A percentile compares a stretch with the other conserved stretches of the same genome.
Evolutionary conservation across 2,329 filamentous ascomycete species (phyloP).

Genomic region (Leptosphaerulina australis): DNA sequence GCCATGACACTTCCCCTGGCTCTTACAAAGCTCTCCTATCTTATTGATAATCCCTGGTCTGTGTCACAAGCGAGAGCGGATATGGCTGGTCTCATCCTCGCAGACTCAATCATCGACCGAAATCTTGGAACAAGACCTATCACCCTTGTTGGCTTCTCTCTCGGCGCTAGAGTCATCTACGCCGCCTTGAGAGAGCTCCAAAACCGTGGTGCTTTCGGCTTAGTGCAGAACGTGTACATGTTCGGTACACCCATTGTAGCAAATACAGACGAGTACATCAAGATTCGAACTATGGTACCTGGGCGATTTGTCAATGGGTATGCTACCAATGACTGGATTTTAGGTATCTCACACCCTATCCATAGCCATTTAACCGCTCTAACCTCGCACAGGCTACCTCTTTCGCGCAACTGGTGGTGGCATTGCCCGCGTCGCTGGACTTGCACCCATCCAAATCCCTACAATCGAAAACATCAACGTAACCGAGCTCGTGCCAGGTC

Average conservation of each 20-base stretch:
- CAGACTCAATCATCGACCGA: conserved; percentile 89
- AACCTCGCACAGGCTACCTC: conserved; percentile 66
- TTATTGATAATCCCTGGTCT: conserved; percentile 98
- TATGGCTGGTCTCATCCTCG: conserved; percentile 86
- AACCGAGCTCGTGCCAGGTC: conserved; percentile 82
- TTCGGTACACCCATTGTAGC: conserved; percentile 93
- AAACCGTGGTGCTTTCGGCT: conserved; percentile 78
- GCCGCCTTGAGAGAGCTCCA: conserved; percentile 87
- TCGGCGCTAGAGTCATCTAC: conserved; percentile 91
- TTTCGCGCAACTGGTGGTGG: conserved; percentile 94
- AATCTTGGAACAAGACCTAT: conserved; percentile 90
- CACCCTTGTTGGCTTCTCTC: conserved; percentile 91
- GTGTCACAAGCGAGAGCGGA: conserved; percentile 93
- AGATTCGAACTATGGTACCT: conserved; percentile 79
- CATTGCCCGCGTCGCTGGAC: conserved; percentile 84
- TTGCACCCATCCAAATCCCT: conserved; percentile 78
- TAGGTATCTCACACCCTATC: conserved; percentile 58
- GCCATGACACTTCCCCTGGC: conserved; percentile 91
- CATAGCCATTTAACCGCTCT: conserved; percentile 7
- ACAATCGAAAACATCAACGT: conserved; percentile 90
- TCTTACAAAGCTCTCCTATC: conserved; percentile 88
- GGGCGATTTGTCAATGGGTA: conserved; percentile 97
- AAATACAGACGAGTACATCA: conserved; percentile 87
- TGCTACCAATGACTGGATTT: conserved; percentile 94
- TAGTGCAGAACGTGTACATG: conserved; percentile 93